Conservation (phyloP, 179 eudicot genomes). For the Gypsophila paniculata region DNA sequence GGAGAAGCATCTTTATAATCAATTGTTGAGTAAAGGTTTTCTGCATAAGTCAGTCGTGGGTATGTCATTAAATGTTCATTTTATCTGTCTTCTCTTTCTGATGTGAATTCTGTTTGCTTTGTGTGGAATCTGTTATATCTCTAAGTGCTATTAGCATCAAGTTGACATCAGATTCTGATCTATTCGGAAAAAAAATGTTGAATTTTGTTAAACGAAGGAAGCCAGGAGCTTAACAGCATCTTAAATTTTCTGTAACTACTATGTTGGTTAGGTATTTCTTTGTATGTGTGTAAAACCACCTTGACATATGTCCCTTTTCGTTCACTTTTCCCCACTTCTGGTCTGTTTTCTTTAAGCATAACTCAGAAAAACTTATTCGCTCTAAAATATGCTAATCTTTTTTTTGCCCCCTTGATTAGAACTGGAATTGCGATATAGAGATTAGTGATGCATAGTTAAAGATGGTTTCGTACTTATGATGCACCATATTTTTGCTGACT, state of each 20-base stretch:
- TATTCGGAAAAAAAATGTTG: neutral
- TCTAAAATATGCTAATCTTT: neutral
- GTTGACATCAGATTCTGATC: neutral
- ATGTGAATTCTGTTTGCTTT: neutral
- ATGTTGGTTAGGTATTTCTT: neutral
- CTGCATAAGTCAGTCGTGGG: conserved; percentile 43
- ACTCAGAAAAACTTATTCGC: neutral
- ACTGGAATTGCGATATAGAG: neutral
- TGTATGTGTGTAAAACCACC: neutral
- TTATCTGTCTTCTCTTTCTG: conserved; percentile 1
- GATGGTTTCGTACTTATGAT: neutral
- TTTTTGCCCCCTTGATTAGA: neutral
- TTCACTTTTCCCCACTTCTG: neutral
- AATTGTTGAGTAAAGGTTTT: conserved; percentile 21
- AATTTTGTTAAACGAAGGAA: neutral
- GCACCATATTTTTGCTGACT: neutral
- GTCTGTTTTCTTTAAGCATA: neutral
- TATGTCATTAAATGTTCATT: conserved; percentile 16
- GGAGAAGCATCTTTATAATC: conserved; percentile 52
- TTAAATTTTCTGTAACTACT: neutral
- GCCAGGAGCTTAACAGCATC: neutral
- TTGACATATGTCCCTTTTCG: neutral
- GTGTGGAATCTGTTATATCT: neutral
- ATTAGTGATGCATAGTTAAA: neutral
- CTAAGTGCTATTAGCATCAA: neutral